phyloP scores from a whole-genome alignment of 768 basidiomycete species.

The Hypsizygus marmoreus region DNA sequence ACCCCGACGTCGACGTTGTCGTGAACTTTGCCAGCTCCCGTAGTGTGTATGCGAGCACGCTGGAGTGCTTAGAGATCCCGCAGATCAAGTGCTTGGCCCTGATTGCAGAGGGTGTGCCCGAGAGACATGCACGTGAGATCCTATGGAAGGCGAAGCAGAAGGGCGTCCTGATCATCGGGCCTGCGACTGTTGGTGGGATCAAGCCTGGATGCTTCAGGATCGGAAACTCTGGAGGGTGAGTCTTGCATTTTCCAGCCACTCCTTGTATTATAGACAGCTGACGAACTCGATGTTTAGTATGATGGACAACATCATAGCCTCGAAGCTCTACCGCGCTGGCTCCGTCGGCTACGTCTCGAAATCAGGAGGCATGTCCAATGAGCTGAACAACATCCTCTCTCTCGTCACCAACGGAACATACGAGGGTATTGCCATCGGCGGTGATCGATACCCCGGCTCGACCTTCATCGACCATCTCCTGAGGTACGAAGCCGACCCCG shows the following conservation, averaged over 20 bases:
- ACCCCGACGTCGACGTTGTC: conserved; percentile 94
- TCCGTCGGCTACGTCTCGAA: conserved; percentile 99
- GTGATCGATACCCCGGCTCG: conserved; percentile 97
- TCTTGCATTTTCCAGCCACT: conserved; percentile 10
- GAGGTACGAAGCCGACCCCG: conserved; percentile 95
- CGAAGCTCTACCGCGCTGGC: conserved; percentile 97
- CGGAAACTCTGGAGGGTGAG: conserved; percentile 96
- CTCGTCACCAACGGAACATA: conserved; percentile 97
- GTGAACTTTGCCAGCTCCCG: conserved; percentile 98
- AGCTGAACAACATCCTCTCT: conserved; percentile 99
- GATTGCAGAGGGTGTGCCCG: conserved; percentile 99
- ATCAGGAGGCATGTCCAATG: conserved; percentile 99
- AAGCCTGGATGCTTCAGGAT: conserved; percentile 99
- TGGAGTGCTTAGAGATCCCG: conserved; percentile 77
- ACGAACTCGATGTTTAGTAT: too few relatives aligned
- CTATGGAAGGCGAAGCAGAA: conserved; percentile 85
- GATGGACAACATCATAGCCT: conserved; percentile 99
- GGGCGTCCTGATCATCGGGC: conserved; percentile 88
- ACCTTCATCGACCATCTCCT: conserved; percentile 99
- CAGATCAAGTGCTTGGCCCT: conserved; percentile 74
- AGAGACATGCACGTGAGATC: conserved; percentile 95
- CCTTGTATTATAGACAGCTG: too few relatives aligned
- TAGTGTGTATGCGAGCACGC: conserved; percentile 91
- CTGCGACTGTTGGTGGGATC: conserved; percentile 98
- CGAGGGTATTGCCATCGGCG: conserved; percentile 99